Evolutionary conservation across 202 grass and related monocot genomes (phyloP), one percentile per base, ranked within the genome.

Genomic region (Brachypodium distachyon): DNA sequence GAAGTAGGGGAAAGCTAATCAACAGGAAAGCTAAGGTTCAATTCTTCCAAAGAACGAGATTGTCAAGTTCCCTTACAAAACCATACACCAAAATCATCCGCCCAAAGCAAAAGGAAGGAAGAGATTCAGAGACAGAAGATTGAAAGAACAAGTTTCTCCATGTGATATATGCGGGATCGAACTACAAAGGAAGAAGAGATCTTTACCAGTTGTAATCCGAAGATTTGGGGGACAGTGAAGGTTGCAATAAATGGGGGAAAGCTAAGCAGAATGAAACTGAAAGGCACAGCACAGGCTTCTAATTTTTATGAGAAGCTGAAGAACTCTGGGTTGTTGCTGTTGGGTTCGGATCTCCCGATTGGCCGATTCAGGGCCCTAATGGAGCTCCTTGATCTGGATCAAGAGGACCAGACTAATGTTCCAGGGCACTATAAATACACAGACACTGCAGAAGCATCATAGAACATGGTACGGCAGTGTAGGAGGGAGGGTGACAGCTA

Each of bases 401-500:
- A 87, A 70, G 63, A 43, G 39, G 43, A 74, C 21, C 31, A 70
- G 47, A 12, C 70, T 55, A 63, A 88, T 76, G 70, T 79, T 56
- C 60, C 60, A 49, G 25, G 67, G 22, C 53, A 17, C 38, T 83
- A 61, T 65, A 86, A 40, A 77, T 7, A 46, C 3, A 54, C 13
- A 53, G 31, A 72, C 17, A 58, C 8, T 56, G 72, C 44, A n/a
- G 57, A 58, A 64, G 46, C 44, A 71, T 63, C 34, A 44, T 38
- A 31, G 44, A 63, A 57, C 57, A 65, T 79, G 79, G 77, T 67
- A 77, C 73, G 84, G 62, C 38, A 82, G 58, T 52, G 58, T 43
- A 69, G 51, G 68, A 74, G 39, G 51, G 68, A 74, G 39, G 62
- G 55, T 81, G 86, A 88, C 86, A 84, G 81, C 81, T 69, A 84